Base-by-base conservation (phyloP, 202 grass and related monocot genomes). In the Saccharum hybrid region DNA sequence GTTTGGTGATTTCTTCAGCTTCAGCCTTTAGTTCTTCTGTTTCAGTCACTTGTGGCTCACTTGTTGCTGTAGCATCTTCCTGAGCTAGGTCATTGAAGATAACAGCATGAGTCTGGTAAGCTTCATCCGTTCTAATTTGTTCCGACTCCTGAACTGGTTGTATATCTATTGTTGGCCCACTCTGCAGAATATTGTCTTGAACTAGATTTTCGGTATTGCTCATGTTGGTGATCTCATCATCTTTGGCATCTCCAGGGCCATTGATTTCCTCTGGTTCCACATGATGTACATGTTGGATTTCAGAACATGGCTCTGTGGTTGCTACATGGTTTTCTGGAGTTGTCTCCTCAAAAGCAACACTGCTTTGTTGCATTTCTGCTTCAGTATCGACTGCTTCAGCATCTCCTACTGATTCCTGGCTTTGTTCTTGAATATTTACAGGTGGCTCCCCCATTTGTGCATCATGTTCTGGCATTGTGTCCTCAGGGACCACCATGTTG, bases 301-400 rank as follows among this genome's bases (percentile, higher is more conserved):
- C 77, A 81, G 48, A 81, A 68, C 18, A 46, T 45, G 77, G 48
- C 43, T 81, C 10, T 16, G 2, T 48, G 30, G 28, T 49, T 74
- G 46, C 36, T 74, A 66, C 37, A 68, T 66, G 39, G 43, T 81
- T 61, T 75, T 81, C 51, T 77, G 74, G 18, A 67, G n/a, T 37
- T 81, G 51, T 33, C 81, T 84, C 86, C 63, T 84, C 81, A 88
- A 70, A 69, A 84, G 71, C 41, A 81, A 40, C 31, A 41, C 31
- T 74, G 39, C 33, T 84, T 63, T 84, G 76, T 61, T 81, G 86
- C 33, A 52, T 38, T 33, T 9, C 57, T 82, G 81, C 18, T 43
- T 78, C 88, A 40, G 68, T 40, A 66, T 60, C n/a, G 9, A 65
- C 43, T 65, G 22, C 71, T 75, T 73, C 61, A 64, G 12, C 28